Percentiles rank a stretch among this genome's conserved stretches.
phyloP scores from a whole-genome alignment of 2,329 filamentous ascomycete genomes.

The Stemphylium beticola region DNA sequence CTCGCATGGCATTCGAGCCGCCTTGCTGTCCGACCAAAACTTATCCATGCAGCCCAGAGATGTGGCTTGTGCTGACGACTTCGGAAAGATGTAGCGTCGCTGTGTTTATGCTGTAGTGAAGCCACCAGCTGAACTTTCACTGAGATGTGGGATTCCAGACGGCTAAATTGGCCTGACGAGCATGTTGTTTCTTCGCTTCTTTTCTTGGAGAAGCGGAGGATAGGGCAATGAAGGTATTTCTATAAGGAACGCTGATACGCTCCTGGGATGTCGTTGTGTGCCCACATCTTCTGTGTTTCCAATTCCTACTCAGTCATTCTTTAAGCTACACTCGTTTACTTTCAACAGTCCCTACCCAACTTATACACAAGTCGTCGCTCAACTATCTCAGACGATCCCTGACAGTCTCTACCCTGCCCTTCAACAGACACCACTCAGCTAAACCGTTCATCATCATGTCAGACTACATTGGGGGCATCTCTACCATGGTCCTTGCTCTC shows the following conservation, averaged over 20 bases:
- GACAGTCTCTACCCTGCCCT: not conserved
- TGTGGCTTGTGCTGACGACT: constrained; percentile 1
- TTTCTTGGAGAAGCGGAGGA: not conserved
- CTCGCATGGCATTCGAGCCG: not conserved
- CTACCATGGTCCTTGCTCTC: constrained; percentile 15
- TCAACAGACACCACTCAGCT: not conserved
- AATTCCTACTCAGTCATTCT: not conserved
- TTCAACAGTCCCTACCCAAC: not conserved
- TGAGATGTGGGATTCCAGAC: not conserved
- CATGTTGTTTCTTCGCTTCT: not conserved
- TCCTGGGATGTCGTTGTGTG: not conserved
- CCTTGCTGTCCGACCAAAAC: not conserved
- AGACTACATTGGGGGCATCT: constrained; percentile 11
- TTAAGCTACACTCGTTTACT: not conserved
- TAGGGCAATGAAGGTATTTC: not conserved
- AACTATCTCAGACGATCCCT: not conserved
- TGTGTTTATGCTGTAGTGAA: not conserved
- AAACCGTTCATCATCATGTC: not conserved
- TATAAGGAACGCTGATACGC: not conserved
- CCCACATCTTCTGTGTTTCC: not conserved
- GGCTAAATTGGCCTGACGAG: not conserved
- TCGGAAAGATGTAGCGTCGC: not conserved
- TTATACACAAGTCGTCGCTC: not conserved
- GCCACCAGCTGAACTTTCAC: constrained; percentile 1
- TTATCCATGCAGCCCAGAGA: constrained; percentile 1